Base-by-base conservation (phyloP, 2,329 filamentous ascomycete genomes). In the Clonostachys rosea region DNA sequence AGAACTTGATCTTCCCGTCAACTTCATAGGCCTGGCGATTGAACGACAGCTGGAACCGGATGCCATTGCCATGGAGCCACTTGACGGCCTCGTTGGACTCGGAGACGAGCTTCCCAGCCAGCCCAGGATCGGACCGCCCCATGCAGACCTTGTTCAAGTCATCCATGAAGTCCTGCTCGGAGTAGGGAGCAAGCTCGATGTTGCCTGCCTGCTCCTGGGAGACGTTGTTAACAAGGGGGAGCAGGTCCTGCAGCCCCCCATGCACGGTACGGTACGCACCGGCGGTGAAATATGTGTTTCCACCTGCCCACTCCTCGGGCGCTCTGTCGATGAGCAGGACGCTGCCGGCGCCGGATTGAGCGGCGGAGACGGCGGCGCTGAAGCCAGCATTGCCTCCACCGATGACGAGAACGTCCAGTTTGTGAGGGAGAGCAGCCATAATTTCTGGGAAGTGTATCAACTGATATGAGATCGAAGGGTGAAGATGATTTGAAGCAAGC, bases 331-430 rank as follows among this genome's bases (percentile, higher is more conserved):
- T 69, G 13, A 86, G 59, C 1, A 83, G 56, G 5, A 85, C 73
- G 0, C 60, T 54, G 1, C 56, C 47, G 4, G 69, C 68, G 6
- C 74, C 70, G 44, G 65, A 55, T 50, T 82, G 62, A 2, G 70
- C 68, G 4, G 83, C 81, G 1, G 80, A 75, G 8, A 78, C 67
- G 9, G 82, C 82, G 4, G 83, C 75, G 11, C 68, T 73, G 61
- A 85, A 80, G 13, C 83, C 84, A 14, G 84, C 83, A 55, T 86
- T 86, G 45, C 83, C 83, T 45, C 75, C 72, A 17, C 84, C 83
- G 34, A 83, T 66, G 7, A 87, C 73, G 6, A 87, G 53, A 5
- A 75, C 64, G 50, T 74, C 67, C 18, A 50, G 18, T 13, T 48
- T 16, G 47, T 42, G 7, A 42, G 39, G 24, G 43, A 46, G 14